These are phyloP conservation scores for Oryza australiensis DNA, from an alignment of 176 grass and related monocot genomes.

Conservation along the genomic window DNA sequence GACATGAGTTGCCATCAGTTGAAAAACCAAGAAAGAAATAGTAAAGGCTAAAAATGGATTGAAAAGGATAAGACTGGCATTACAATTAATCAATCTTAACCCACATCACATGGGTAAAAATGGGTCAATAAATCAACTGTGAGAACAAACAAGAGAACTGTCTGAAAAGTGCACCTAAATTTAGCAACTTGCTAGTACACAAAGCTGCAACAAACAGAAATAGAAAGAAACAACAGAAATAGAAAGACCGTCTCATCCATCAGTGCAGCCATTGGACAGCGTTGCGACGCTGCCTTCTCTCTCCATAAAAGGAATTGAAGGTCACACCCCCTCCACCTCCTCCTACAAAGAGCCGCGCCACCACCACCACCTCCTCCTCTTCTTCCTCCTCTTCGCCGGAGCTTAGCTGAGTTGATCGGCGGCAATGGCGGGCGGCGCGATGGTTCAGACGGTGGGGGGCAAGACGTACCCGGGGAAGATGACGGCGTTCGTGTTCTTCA, in stretches of 20 bases:
- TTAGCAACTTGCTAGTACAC: conserved; percentile 7
- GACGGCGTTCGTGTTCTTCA: conserved; percentile 71
- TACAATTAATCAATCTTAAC: not conserved
- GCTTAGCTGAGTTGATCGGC: not conserved
- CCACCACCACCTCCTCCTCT: too few relatives aligned
- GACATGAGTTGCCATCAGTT: not conserved
- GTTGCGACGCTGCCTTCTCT: not conserved
- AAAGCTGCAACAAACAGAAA: conserved; percentile 24
- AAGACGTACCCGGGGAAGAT: conserved; percentile 63
- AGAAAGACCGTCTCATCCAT: conserved; percentile 29
- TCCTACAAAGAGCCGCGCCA: not conserved
- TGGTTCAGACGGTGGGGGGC: conserved; percentile 48
- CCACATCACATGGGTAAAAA: not conserved
- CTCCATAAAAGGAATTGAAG: conserved; percentile 8
- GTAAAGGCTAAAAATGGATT: conserved; percentile 51
- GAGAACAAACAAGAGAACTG: not conserved
- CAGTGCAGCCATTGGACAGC: conserved; percentile 23
- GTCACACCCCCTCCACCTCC: not conserved
- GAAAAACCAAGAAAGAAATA: conserved; percentile 33
- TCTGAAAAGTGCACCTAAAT: not conserved
- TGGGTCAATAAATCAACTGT: too few relatives aligned
- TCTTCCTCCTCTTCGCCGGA: not conserved
- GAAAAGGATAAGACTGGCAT: conserved; percentile 18
- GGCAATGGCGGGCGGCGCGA: conserved; percentile 69
- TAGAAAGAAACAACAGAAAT: conserved; percentile 35